Conservation (phyloP, 1,284 basidiomycete genomes). For the Mycocalia duriaeana region DNA sequence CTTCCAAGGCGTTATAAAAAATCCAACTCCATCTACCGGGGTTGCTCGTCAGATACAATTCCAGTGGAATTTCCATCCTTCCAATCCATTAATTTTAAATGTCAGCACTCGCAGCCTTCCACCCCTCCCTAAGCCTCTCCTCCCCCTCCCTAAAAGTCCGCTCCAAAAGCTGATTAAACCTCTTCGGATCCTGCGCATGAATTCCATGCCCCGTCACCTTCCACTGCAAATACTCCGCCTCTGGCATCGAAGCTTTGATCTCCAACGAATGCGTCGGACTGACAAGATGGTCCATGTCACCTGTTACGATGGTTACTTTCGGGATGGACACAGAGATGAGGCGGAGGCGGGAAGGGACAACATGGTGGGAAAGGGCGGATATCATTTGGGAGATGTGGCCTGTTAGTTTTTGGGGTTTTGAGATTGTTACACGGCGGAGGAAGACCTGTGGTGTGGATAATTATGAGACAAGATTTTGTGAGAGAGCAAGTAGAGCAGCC, state of each 20-base stretch:
- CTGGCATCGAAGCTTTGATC: slow-evolving; percentile 61
- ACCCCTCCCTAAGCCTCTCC: slow-evolving; percentile 18
- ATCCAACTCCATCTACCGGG: no score
- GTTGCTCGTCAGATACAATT: no score
- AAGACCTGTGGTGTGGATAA: slow-evolving; percentile 36
- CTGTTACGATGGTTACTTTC: slow-evolving; percentile 64
- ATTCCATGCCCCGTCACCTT: slow-evolving; percentile 66
- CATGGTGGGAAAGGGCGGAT: slow-evolving; percentile 67
- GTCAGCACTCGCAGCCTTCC: no score
- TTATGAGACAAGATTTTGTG: background rate
- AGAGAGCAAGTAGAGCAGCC: slow-evolving; percentile 10
- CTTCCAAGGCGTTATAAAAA: no score
- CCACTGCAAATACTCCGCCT: slow-evolving; percentile 66
- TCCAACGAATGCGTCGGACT: slow-evolving; percentile 49
- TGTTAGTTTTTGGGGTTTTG: slow-evolving; percentile 54
- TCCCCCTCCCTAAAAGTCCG: slow-evolving; percentile 51
- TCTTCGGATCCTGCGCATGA: slow-evolving; percentile 44
- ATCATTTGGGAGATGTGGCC: slow-evolving; percentile 75
- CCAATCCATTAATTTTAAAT: no score
- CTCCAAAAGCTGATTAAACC: slow-evolving; percentile 59
- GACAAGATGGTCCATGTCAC: slow-evolving; percentile 71
- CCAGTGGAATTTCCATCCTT: no score
- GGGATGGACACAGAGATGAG: slow-evolving; percentile 51
- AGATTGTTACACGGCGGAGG: slow-evolving; percentile 47
- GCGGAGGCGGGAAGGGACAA: slow-evolving; percentile 50